These are phyloP conservation scores for Pisolithus microcarpus DNA, from an alignment of 768 basidiomycete genomes.

Conservation along the genomic window DNA sequence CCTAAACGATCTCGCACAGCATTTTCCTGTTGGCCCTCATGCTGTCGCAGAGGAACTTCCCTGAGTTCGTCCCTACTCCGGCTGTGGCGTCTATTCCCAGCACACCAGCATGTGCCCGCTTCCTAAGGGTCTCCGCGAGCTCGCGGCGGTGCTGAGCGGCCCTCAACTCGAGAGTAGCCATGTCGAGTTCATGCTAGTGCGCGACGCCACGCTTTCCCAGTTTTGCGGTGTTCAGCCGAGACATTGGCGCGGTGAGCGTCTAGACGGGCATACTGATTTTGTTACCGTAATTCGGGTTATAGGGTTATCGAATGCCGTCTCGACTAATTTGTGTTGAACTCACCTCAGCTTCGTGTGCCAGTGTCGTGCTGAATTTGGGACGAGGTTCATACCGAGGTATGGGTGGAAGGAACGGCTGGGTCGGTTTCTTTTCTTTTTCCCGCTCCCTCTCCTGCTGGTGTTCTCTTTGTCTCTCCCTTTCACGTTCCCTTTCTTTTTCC, in stretches of 20 bases:
- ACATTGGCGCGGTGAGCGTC: constrained; percentile 35
- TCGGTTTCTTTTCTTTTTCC: constrained; percentile 5
- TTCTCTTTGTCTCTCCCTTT: background rate
- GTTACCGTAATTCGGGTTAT: background rate
- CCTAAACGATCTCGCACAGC: too few relatives aligned
- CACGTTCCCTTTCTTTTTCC: background rate
- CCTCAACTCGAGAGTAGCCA: constrained; percentile 51
- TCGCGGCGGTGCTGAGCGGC: constrained; percentile 52
- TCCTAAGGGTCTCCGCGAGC: constrained; percentile 51
- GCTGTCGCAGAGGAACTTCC: background rate
- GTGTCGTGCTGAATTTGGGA: constrained; percentile 19
- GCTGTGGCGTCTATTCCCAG: constrained; percentile 48
- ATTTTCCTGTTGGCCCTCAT: too few relatives aligned
- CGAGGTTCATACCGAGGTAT: constrained; percentile 26
- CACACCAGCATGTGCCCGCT: constrained; percentile 53
- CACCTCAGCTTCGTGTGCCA: constrained; percentile 20
- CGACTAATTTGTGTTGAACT: constrained; percentile 2
- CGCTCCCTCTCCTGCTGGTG: background rate
- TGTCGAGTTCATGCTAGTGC: constrained; percentile 55
- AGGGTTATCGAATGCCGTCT: too few relatives aligned
- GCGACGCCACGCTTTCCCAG: constrained; percentile 36
- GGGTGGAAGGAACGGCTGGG: constrained; percentile 24
- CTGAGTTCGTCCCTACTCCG: constrained; percentile 9
- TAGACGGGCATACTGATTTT: constrained; percentile 25
- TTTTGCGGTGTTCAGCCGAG: constrained; percentile 33